Base-by-base conservation (phyloP, 805 yeast genomes). In the Wickerhamiella sergipiensis region DNA sequence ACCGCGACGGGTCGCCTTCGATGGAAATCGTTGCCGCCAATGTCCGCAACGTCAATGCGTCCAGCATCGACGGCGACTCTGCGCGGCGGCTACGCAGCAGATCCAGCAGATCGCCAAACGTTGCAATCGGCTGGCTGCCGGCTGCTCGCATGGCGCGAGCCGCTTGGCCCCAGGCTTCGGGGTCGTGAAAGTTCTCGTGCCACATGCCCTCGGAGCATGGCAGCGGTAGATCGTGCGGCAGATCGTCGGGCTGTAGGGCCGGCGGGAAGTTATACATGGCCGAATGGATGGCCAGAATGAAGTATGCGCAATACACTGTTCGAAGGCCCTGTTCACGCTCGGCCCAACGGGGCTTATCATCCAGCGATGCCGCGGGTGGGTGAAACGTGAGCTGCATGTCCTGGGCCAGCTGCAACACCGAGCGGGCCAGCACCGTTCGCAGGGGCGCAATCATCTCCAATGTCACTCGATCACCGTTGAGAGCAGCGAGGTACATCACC, bases 201-300 rank as follows among this genome's bases (percentile, higher is more conserved):
- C 69, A 65, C 13, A 59, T 52, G 6, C 49, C 48, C 51, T 65
- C 69, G 6, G 63, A 57, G 51, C 67, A 62, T 6, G 69, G 69
- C 29, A 65, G 53, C 18, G 40, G 40, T 18, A 36, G 10, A 13
- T 36, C 19, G 10, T 17, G 40, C 7, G 40, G 40, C 40, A 36
- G 6, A 13, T 36, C 40, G 15, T n/a, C 40, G 7, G 40, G 40
- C 10, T 2, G 19, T 5, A 36, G 40, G 6, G 40, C 17, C 15
- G 40, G 17, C 17, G 40, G 40, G 40, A 36, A 36, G 19, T 36
- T 36, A 18, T 36, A 36, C 19, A 36, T 36, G 40, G 40, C 40
- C 40, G 40, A 36, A 13, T 36, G 40, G 19, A 36, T 36, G 40
- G 40, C 40, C 17, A 36, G 40, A 15, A 36, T 17, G 7, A 6